Evolutionary conservation across 768 basidiomycete genomes (phyloP), one percentile per base, ranked within the genome.

Genomic region (Chalciporus chontae): DNA sequence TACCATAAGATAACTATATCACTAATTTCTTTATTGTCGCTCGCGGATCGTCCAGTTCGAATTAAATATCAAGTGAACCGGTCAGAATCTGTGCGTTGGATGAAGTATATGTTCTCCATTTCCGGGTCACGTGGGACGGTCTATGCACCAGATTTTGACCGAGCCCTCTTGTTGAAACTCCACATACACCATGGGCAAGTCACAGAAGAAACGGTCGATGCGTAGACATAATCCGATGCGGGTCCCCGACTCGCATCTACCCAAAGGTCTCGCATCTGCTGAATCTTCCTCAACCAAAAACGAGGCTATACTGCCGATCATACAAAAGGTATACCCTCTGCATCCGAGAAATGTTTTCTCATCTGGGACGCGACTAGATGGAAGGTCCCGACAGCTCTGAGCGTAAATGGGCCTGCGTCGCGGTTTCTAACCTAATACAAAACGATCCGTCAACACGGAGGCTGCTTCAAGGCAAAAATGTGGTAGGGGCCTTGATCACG

Each of bases 331-430:
- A 45, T 6, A 43, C 49, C 48, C 63, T 54, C 29, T 27, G 24
- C 8, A 18, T 17, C 27, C 52, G 23, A 27, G 27, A 23, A 4
- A 36, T 9, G 18, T 13, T 19, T 8, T 45, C 23, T 15, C 45
- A 48, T 43, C 44, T 40, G 37, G 36, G 24, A 48, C 51, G 40
- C 43, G 41, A 23, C 14, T 56, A 91, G 89, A 84, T 93, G 77
- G 80, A 84, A 60, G 83, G 84, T 66, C 58, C 81, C 5, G 91
- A 95, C 57, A 75, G 79, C 8, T 70, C 77, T 1, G 94, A 97
- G 56, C 81, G 94, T 46, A 90, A 91, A 65, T 96, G 92, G 94
- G 92, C 94, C 4, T 95, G 94, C 65, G 92, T 94, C 19, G 93
- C 94, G 1, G 87, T 95, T n/a, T 93, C 90, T 10, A 95, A 91